phyloP scores from a whole-genome alignment of 306 rosid genomes.

The Fagus crenata region DNA sequence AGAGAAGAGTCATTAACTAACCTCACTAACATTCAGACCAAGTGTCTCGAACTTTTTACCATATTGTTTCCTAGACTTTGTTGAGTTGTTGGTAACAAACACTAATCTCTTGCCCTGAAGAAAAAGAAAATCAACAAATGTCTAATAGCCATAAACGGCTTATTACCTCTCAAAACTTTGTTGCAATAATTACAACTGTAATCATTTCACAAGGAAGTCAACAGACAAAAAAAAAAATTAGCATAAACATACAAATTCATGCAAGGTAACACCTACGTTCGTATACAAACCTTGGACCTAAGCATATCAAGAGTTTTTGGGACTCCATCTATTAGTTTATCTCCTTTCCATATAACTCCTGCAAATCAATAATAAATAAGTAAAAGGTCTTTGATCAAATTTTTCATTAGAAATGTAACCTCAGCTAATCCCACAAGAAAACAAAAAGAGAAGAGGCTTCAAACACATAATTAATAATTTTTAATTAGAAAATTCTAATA shows the following conservation, averaged over 20 bases:
- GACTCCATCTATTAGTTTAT: conserved; percentile 87
- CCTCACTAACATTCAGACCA: too few relatives aligned
- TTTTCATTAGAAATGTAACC: background rate
- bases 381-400: background rate
- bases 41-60: too few relatives aligned
- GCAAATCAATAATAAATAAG: conserved; percentile 25
- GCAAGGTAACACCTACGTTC: conserved; percentile 21
- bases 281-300: conserved; percentile 74
- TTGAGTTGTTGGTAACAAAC: too few relatives aligned
- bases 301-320: conserved; percentile 95
- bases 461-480: background rate
- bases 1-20: too few relatives aligned
- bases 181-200: background rate
- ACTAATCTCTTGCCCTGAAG: conserved; percentile 87
- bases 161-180: background rate
- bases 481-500: background rate
- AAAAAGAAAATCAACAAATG: conserved; percentile 23
- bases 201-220: background rate
- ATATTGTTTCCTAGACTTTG: too few relatives aligned
- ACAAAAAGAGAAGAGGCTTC: background rate
- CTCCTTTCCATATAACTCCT: conserved; percentile 99
- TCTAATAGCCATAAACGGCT: background rate
- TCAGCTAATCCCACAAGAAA: background rate
- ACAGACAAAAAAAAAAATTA: background rate
- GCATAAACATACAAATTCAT: conserved; percentile 11